Base-by-base conservation (phyloP, 768 basidiomycete species). In the Boletellus ananiceps region DNA sequence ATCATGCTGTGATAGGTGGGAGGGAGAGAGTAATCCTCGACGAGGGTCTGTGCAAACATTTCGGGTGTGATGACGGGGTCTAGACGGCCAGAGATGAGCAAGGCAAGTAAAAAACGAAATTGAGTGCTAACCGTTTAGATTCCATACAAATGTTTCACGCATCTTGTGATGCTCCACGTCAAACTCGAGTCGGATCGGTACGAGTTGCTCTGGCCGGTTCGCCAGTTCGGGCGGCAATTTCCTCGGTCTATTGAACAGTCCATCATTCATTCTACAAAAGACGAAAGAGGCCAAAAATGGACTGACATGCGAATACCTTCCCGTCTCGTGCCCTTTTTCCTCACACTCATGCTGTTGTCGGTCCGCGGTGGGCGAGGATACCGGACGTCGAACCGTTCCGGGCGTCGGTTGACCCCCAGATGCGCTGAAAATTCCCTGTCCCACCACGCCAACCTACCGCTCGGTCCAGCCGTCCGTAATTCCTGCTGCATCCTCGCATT, bases 141-240 rank as follows among this genome's bases (percentile, higher is more conserved):
- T 96, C 96, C 95, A 99, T 39, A 96, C 80, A 69, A 98, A 97
- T 0, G 95, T 93, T 64, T 99, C 96, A 23, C 93, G 82, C 76
- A 97, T 85, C 70, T 86, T 89, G 63, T 89, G 85, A 60, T 90
- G 88, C 49, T 97, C 96, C 41, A 94, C 86, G 59, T 99, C 96
- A 59, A 97, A 84, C 66, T 99, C 96, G 44, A 99, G 74, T n/a
- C 96, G 82, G 35, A 99, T 86, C 3, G 96, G 96, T 4, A 98
- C 86, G 23, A 99, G 84, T 58, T 83, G 77, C 62, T 99, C 96
- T 12, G 80, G 76, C 23, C 77, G 73, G 56, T 82, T 76, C 5
- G 79, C 79, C 31, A 84, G 76, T 45, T 80, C 76, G 6, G 71
- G 59, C 8, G 74, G 69, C 19, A 88, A 59, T 56, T 76, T 81